Base-by-base conservation (phyloP, 2,329 filamentous ascomycete species). In the Scytalidium lignicola region DNA sequence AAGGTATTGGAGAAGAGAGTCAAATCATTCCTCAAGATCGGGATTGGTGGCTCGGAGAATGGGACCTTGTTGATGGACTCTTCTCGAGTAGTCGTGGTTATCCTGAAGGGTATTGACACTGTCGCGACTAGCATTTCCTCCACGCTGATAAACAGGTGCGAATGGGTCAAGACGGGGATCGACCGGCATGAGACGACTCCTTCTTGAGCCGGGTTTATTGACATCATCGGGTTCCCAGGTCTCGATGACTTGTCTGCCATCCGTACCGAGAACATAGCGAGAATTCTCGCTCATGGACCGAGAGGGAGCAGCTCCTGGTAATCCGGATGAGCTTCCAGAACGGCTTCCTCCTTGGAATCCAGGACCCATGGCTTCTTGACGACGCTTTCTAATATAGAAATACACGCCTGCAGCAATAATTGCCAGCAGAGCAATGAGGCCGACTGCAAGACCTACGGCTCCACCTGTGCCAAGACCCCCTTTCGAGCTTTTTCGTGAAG, bases 151-250 rank as follows among this genome's bases (percentile, higher is more conserved):
- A 12, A 83, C 67, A 29, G 74, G 72, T 43, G 77, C 74, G 53
- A 78, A 82, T 0, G 81, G 81, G 58, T 85, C 78, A 69, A 85
- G 76, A 41, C 82, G 73, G 26, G 82, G 82, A 59, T 85, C 82
- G 47, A 83, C 74, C 8, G 79, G 76, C 70, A 79, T 74, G 47
- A 83, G 62, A 61, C 76, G 78, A 54, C 72, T 78, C 49, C 75
- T 74, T 49, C 78, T 74, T 39, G 55, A 52, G 13, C 55, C 57
- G 0, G 55, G 48, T 21, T 45, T 45, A 26, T 55, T 51, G 26
- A 42, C 43, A 10, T 55, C 57, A 37, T 37, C 32, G 1, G 47
- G 43, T 41, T 66, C 62, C 62, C 62, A 66, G 9, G 54, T 54
- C 44, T 64, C 63, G 2, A 65, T 56, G 0, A 66, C 61, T 42